Percentiles rank a stretch among this genome's conserved stretches.
Evolutionary conservation across 768 basidiomycete species (phyloP).

Genomic region (Termitomyces sp.): DNA sequence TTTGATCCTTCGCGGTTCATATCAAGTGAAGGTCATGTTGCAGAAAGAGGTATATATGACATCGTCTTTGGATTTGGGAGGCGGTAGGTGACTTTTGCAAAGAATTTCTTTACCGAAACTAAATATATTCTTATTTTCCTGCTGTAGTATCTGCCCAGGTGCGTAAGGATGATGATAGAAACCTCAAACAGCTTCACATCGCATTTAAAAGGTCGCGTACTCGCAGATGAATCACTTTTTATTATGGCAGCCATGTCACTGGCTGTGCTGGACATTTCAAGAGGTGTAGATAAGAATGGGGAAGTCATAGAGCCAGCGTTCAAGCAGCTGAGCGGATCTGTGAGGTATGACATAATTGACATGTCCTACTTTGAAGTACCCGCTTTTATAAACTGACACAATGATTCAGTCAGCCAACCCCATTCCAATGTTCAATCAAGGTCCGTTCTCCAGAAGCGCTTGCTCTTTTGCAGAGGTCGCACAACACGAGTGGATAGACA

Average conservation of each 20-base stretch:
- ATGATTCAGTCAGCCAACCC: not conserved
- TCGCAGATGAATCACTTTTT: conserved; percentile 2
- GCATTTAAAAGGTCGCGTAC: not conserved
- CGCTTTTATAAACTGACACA: not conserved
- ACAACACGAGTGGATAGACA: not conserved
- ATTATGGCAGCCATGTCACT: not conserved
- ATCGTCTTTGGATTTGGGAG: conserved; percentile 44
- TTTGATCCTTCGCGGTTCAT: conserved; percentile 19
- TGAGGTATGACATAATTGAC: not conserved
- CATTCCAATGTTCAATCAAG: conserved; percentile 2
- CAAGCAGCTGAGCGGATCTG: not conserved
- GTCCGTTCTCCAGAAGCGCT: not conserved
- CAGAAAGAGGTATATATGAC: conserved; percentile 28
- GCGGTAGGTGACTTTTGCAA: conserved; percentile 14
- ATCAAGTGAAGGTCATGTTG: not conserved
- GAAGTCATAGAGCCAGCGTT: not conserved
- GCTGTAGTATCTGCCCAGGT: not conserved
- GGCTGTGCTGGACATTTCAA: conserved; percentile 1
- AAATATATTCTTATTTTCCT: not conserved
- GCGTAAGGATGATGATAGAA: not conserved
- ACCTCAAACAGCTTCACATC: not conserved
- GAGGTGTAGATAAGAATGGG: not conserved
- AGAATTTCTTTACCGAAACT: not conserved
- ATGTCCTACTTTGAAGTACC: not conserved
- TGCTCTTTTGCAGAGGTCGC: not conserved